phyloP scores from a whole-genome alignment of 2,329 filamentous ascomycete genomes.

The Claviceps monticola region DNA sequence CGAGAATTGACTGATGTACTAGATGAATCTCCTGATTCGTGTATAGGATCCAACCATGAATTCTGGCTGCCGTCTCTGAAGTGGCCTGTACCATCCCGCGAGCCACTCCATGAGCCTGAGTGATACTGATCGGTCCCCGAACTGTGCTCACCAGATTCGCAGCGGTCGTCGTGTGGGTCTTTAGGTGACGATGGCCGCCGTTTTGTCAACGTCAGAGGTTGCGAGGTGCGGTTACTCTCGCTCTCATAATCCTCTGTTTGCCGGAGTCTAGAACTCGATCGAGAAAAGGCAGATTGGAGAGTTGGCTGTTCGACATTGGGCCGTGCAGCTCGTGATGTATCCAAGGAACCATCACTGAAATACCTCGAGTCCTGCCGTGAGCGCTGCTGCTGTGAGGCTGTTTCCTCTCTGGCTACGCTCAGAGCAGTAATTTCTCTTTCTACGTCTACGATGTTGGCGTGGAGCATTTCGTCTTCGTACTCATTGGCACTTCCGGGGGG shows the following conservation, averaged over 20 bases:
- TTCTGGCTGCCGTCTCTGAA: conserved; percentile 54
- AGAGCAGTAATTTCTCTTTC: conserved; percentile 8
- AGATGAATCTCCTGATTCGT: conserved; percentile 74
- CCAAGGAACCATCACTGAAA: conserved; percentile 11
- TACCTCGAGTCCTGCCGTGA: conserved; percentile 11
- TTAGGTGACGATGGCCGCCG: conserved; percentile 37
- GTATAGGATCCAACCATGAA: conserved; percentile 89
- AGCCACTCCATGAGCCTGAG: conserved; percentile 11
- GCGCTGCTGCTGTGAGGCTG: conserved; percentile 7
- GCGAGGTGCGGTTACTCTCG: conserved; percentile 49
- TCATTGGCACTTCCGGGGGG: conserved; percentile 42
- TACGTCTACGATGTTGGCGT: not conserved
- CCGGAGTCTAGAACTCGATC: conserved; percentile 24
- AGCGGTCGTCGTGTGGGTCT: conserved; percentile 11
- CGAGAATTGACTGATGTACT: conserved; percentile 66
- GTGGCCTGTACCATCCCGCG: conserved; percentile 22
- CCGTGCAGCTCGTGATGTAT: conserved; percentile 10
- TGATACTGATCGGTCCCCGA: conserved; percentile 4
- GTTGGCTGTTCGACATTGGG: conserved; percentile 12
- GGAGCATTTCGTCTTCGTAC: conserved; percentile 4
- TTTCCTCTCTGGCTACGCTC: conserved; percentile 24
- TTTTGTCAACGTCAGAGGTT: conserved; percentile 58
- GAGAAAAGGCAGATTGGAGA: conserved; percentile 41
- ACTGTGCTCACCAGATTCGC: conserved; percentile 5
- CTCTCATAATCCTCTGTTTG: conserved; percentile 25